Evolutionary conservation across 192 early-diverging fungal genomes (phyloP).

Genomic region (Coemansia sp.): DNA sequence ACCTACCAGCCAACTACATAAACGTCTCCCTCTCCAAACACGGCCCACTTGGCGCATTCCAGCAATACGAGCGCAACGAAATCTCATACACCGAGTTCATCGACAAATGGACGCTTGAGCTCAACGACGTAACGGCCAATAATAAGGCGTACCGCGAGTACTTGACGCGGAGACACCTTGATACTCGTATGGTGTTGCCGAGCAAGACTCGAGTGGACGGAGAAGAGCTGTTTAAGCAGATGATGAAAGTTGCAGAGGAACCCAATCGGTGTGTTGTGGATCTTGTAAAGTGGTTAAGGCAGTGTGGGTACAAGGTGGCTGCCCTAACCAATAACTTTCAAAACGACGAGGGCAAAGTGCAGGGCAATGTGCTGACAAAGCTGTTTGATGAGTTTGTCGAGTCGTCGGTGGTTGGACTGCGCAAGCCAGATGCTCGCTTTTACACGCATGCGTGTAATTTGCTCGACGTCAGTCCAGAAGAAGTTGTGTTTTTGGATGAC

Average conservation of each 20-base stretch:
- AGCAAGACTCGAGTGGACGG: constrained; percentile 22
- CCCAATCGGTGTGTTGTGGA: constrained; percentile 30
- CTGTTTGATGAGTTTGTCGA: constrained; percentile 76
- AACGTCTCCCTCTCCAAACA: constrained; percentile 70
- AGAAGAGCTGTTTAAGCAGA: constrained; percentile 27
- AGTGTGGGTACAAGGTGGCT: constrained; percentile 63
- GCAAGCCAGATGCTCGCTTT: constrained; percentile 80
- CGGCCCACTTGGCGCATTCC: constrained; percentile 58
- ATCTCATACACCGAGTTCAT: constrained; percentile 27
- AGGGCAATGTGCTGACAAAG: neutral
- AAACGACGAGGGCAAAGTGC: constrained; percentile 15
- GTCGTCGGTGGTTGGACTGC: constrained; percentile 70
- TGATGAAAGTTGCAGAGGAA: constrained; percentile 35
- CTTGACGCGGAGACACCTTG: constrained; percentile 25
- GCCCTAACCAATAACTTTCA: constrained; percentile 87
- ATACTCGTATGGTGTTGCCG: constrained; percentile 34
- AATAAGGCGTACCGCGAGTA: constrained; percentile 42
- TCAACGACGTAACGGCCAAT: constrained; percentile 44
- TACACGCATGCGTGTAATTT: constrained; percentile 72
- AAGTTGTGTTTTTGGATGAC: constrained; percentile 83
- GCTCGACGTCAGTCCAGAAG: constrained; percentile 63
- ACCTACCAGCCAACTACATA: constrained; percentile 78
- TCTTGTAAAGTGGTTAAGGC: constrained; percentile 35
- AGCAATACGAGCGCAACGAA: constrained; percentile 57
- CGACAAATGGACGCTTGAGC: constrained; percentile 35